Base-by-base conservation (phyloP, 176 grass and related monocot genomes). In the Urochloa ruziziensis region DNA sequence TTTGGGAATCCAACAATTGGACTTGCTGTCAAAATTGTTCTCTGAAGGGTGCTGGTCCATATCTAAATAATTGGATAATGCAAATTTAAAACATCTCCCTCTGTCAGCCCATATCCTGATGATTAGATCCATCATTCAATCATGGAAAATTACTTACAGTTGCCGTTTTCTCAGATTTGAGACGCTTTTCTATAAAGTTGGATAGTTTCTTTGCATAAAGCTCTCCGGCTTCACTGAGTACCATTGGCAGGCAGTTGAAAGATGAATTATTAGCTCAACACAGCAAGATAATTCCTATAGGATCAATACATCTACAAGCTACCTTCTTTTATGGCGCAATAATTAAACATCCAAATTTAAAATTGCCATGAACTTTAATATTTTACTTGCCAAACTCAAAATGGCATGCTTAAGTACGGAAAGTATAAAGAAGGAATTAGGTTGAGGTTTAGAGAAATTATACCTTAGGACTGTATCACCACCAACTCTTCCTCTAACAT, bases 41-140 rank as follows among this genome's bases (percentile, higher is more conserved):
- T 98, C 80, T 98, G 93, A 18, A 98, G 96, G 52, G 96, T 98
- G 87, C 93, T 98, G 56, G 93, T 98, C 96, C 93, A 98, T 92
- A 98, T 98, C 96, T 98, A 74, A 68, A 84, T 32, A 60, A 82
- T 51, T 73, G 19, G 17, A 84, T 15, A 64, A 29, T 54, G 80
- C 9, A 87, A 70, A 59, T 60, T 3, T 73, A 34, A 64, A 84
- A 53, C n/a, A n/a, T 61, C 48, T 40, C 23, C 13, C 43, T 67
- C 66, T 83, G 36, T 77, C 75, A 77, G 34, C 28, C 80, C 71
- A 36, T 80, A 43, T 89, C 54, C 19, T 81, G 61, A 64, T 52
- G 32, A 59, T 74, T 59, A 28, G n/a, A 78, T 10, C 37, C 39
- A 83, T 61, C 39, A 68, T 71, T 58, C 74, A 61, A 35, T 71